Evolutionary conservation across 2,329 filamentous ascomycete species (phyloP).

Genomic region (Trichocomaceae sp.): DNA sequence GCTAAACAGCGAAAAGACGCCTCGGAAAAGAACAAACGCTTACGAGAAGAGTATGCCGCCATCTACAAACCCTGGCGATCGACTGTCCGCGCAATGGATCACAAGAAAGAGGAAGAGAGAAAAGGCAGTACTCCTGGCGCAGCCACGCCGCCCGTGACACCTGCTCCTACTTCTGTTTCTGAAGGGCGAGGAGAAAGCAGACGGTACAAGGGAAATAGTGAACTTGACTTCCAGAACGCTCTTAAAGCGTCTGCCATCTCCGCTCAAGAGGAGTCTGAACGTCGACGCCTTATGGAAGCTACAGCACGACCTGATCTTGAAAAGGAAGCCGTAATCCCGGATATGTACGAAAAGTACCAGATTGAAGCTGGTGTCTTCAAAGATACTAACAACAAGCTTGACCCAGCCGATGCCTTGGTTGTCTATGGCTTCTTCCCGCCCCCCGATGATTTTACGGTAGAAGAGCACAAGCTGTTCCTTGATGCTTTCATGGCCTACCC

Average conservation of each 20-base stretch:
- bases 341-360: conserved; percentile 41
- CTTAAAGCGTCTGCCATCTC: conserved; percentile 44
- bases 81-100: conserved; percentile 38
- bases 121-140: conserved; percentile 32
- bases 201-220: conserved; percentile 43
- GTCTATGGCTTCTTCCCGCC: conserved; percentile 42
- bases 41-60: conserved; percentile 35
- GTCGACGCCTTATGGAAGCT: conserved; percentile 37
- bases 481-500: conserved; percentile 44
- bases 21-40: conserved; percentile 33
- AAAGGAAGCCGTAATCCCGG: conserved; percentile 42
- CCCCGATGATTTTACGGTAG: conserved; percentile 42
- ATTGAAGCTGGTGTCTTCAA: conserved; percentile 36
- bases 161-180: conserved; percentile 26
- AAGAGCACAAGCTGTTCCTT: conserved; percentile 43
- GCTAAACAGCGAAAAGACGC: conserved; percentile 33
- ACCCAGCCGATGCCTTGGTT: conserved; percentile 32
- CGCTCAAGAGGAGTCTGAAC: conserved; percentile 42
- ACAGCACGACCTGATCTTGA: conserved; percentile 40
- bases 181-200: conserved; percentile 26
- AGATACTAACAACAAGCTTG: conserved; percentile 41
- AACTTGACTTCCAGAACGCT: conserved; percentile 45
- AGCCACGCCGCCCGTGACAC: conserved; percentile 29
- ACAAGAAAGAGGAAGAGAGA: conserved; percentile 32
- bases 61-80: conserved; percentile 43